phyloP scores from a whole-genome alignment of 1,284 basidiomycete species.

The Amylostereum areolatum region DNA sequence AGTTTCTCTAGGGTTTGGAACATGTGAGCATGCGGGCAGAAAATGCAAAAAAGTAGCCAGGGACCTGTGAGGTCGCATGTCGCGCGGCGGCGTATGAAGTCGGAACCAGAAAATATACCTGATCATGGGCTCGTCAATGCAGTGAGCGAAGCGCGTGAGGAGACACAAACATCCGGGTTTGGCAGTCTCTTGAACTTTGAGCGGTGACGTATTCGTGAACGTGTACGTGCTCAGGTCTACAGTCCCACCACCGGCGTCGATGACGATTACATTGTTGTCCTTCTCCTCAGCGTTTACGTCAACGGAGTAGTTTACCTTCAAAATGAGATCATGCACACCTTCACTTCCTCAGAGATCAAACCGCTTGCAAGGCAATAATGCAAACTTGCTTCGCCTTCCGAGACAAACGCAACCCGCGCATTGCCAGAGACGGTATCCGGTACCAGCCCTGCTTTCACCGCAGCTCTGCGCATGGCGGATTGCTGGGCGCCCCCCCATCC shows the following conservation, averaged over 20 bases:
- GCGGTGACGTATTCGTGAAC: constrained; percentile 2
- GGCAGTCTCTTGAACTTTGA: constrained; percentile 9
- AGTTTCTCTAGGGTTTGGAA: constrained; percentile 23
- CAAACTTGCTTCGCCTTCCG: constrained; percentile 37
- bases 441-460: constrained; percentile 22
- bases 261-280: constrained; percentile 8
- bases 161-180: constrained; percentile 4
- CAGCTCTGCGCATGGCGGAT: constrained; percentile 26
- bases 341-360: too few species aligned
- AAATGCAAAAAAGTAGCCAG: too few species aligned
- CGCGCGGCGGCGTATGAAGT: constrained; percentile 39
- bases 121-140: neutral
- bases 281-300: neutral
- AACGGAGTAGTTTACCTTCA: too few species aligned
- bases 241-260: constrained; percentile 14
- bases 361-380: too few species aligned
- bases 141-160: neutral
- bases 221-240: constrained; percentile 13
- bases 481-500: constrained; percentile 33
- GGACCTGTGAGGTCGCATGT: too few species aligned
- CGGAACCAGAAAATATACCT: constrained; percentile 31
- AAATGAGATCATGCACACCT: too few species aligned
- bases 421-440: constrained; percentile 17
- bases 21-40: constrained; percentile 8
- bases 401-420: constrained; percentile 32